These are phyloP conservation scores for Aurantiochytrium sp. DNA, from an alignment of 108 stramenopile genomes.

Conservation along the genomic window DNA sequence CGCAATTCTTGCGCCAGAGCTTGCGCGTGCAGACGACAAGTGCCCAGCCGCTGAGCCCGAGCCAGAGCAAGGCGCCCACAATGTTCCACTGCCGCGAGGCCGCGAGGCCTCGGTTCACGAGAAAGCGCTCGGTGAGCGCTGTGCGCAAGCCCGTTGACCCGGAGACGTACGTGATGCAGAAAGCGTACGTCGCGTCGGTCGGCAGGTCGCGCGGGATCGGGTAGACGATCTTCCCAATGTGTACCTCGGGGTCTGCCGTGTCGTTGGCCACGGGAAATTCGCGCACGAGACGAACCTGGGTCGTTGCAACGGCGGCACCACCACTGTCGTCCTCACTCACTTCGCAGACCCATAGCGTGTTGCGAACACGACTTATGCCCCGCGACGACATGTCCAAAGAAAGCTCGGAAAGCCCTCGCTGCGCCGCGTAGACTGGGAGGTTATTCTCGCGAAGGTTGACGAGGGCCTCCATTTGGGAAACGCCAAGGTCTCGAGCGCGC, in stretches of 20 bases:
- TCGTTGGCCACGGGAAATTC: background rate
- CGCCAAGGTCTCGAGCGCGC: background rate
- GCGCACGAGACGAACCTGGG: background rate
- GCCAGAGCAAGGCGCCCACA: background rate
- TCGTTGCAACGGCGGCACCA: too few species aligned
- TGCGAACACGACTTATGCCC: background rate
- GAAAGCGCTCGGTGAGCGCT: background rate
- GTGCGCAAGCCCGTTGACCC: background rate
- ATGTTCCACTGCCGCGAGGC: background rate
- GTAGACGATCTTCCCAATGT: background rate
- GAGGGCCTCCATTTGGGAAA: background rate
- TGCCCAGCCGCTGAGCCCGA: background rate
- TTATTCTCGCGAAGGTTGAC: background rate
- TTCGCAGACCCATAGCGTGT: background rate
- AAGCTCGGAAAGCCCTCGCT: background rate
- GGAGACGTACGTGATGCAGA: background rate
- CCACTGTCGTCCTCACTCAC: too few species aligned
- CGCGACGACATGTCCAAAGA: background rate
- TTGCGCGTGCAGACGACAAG: background rate
- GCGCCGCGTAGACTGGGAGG: background rate
- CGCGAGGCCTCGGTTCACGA: background rate
- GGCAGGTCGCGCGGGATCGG: background rate
- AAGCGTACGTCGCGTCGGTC: background rate
- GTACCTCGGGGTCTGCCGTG: background rate
- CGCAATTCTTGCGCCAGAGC: background rate